Evolutionary conservation across 225 moss, liverwort and hornwort species (phyloP).

Genomic region (Marchantia paleacea): DNA sequence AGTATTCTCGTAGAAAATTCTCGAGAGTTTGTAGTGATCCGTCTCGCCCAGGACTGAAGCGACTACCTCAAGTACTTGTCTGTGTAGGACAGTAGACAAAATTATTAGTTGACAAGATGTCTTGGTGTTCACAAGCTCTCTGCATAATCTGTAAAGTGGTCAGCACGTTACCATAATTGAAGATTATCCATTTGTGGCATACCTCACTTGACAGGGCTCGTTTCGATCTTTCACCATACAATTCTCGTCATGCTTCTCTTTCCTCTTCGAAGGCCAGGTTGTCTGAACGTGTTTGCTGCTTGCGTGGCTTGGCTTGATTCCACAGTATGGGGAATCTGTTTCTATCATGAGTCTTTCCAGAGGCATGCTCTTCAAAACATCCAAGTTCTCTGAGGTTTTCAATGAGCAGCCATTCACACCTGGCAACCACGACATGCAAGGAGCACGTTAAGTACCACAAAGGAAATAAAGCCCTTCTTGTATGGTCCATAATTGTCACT

Average conservation of each 20-base stretch:
- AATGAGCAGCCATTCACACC: slow-evolving; percentile 98
- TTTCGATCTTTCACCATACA: slow-evolving; percentile 82
- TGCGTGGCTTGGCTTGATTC: slow-evolving; percentile 84
- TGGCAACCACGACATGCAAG: slow-evolving; percentile 11
- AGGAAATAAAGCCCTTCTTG: not conserved
- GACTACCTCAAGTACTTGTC: slow-evolving; percentile 90
- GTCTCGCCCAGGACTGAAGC: slow-evolving; percentile 67
- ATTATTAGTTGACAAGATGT: not conserved
- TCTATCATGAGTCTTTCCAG: slow-evolving; percentile 82
- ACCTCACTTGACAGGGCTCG: slow-evolving; percentile 97
- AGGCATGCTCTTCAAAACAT: slow-evolving; percentile 74
- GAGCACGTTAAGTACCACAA: not conserved
- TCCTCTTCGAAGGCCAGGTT: slow-evolving; percentile 93
- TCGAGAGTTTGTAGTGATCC: slow-evolving; percentile 65
- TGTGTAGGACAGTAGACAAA: slow-evolving; percentile 26
- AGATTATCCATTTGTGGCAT: not conserved
- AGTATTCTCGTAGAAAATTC: slow-evolving; percentile 73
- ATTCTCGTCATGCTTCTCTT: slow-evolving; percentile 72
- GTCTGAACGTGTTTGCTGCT: slow-evolving; percentile 68
- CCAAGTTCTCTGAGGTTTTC: slow-evolving; percentile 76
- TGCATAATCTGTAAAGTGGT: not conserved
- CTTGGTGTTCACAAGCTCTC: not conserved
- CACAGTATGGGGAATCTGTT: slow-evolving; percentile 95
- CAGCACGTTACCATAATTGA: not conserved
- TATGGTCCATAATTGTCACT: not conserved